phyloP scores from a whole-genome alignment of 2,329 filamentous ascomycete genomes.

The Tolypocladium amazonense region DNA sequence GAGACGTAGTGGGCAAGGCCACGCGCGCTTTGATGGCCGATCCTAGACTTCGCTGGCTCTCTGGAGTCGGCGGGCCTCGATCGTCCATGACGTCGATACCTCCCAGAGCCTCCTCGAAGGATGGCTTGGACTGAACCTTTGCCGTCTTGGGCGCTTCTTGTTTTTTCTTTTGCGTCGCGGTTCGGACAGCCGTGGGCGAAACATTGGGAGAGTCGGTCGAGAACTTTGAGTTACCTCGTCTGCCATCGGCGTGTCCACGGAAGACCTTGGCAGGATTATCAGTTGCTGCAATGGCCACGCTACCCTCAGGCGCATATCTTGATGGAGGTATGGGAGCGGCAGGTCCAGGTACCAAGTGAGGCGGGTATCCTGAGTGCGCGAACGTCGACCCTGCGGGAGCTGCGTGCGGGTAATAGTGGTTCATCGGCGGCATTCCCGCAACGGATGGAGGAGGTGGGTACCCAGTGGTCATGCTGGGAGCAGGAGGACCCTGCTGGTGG shows the following conservation, averaged over 20 bases:
- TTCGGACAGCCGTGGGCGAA: background rate
- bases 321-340: background rate
- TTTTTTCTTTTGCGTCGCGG: background rate
- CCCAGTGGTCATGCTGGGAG: background rate
- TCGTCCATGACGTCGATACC: slow-evolving; percentile 1
- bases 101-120: slow-evolving; percentile 14
- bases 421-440: background rate
- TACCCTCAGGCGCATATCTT: background rate
- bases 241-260: background rate
- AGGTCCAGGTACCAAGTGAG: background rate
- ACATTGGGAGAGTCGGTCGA: background rate
- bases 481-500: background rate
- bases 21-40: slow-evolving; percentile 9
- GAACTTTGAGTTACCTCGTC: background rate
- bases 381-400: background rate
- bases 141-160: slow-evolving; percentile 1
- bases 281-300: background rate
- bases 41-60: slow-evolving; percentile 3
- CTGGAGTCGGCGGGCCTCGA: slow-evolving; percentile 1
- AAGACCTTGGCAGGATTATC: background rate
- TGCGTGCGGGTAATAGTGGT: background rate
- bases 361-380: background rate
- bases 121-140: slow-evolving; percentile 16
- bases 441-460: background rate
- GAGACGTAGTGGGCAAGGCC: slow-evolving; percentile 7